Base-by-base conservation (phyloP, 1,139 yeast genomes). In the Yamadazyma taylorii region DNA sequence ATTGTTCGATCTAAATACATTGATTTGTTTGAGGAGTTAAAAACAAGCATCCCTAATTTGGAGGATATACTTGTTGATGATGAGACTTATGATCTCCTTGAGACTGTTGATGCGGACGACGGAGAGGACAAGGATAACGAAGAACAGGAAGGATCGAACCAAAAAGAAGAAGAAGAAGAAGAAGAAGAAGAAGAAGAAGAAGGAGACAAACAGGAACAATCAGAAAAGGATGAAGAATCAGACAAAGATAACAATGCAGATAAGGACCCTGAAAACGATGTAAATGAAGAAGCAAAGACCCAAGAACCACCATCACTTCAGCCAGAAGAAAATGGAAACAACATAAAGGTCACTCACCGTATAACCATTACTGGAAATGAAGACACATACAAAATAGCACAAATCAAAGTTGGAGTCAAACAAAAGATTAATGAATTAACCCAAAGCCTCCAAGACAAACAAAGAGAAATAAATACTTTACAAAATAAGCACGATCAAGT, bases 51-150 rank as follows among this genome's bases (percentile, higher is more conserved):
- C 2, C 51, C 52, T 4, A 41, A 35, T 6, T 28, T 45, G 3
- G 40, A 41, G 2, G 43, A 39, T 2, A 17, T 47, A 8, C 37
- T 32, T 12, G 39, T 40, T 2, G 47, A 40, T 1, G 42, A 39
- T n/a, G 50, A 46, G 14, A 41, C 37, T 4, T 44, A 32, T 33
- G 39, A 38, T n/a, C 33, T 46, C 3, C 39, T 36, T 17, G 43
- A 40, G n/a, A 21, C 27, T 9, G 13, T 32, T 19, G 44, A 25
- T 11, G 38, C 24, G 15, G 23, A 5, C 4, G 19, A 17, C 5
- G 24, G 23, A 19, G 34, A 17, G 5, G 33, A 30, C 12, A 16
- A 9, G 14, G 17, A 21, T 13, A 26, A 19, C n/a, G 14, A 30
- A 4, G 33, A 21, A 22, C 11, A 25, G 14, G 17, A 12, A 25